Conservation (phyloP, 192 early-diverging fungal species). For the Paraglomus occultum region DNA sequence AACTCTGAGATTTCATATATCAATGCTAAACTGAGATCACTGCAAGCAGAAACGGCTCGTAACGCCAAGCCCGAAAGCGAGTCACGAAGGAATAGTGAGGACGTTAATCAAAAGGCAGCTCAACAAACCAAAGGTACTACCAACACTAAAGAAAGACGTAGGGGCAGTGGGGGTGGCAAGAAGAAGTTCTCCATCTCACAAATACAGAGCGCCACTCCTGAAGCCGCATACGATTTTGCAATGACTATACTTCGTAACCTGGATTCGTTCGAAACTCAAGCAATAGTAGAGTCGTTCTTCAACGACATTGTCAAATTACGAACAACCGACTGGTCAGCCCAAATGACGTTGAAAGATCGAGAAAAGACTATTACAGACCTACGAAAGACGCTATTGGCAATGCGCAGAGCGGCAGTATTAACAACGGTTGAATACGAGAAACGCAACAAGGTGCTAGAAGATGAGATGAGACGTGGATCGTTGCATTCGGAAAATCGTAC, state of each 20-base stretch:
- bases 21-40: constrained; percentile 47
- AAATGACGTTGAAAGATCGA: constrained; percentile 44
- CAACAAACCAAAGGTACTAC: constrained; percentile 4
- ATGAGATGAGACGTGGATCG: constrained; percentile 29
- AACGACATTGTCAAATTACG: constrained; percentile 56
- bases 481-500: neutral
- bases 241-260: constrained; percentile 49
- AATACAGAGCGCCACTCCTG: constrained; percentile 42
- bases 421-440: constrained; percentile 48
- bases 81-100: neutral
- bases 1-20: constrained; percentile 57
- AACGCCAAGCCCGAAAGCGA: neutral
- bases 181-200: constrained; percentile 38
- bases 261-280: constrained; percentile 46
- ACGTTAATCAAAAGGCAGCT: neutral
- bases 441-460: constrained; percentile 41
- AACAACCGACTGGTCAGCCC: constrained; percentile 42
- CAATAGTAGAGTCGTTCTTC: constrained; percentile 53
- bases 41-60: constrained; percentile 51
- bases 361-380: constrained; percentile 55
- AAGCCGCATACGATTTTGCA: constrained; percentile 50
- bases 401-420: constrained; percentile 57
- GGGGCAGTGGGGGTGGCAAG: constrained; percentile 34
- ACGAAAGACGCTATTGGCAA: constrained; percentile 53
- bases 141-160: constrained; percentile 33